Percentiles rank a stretch among this genome's conserved stretches.
Evolutionary conservation across 2,329 filamentous ascomycete species (phyloP).

Genomic region (Cordyceps farinosa): DNA sequence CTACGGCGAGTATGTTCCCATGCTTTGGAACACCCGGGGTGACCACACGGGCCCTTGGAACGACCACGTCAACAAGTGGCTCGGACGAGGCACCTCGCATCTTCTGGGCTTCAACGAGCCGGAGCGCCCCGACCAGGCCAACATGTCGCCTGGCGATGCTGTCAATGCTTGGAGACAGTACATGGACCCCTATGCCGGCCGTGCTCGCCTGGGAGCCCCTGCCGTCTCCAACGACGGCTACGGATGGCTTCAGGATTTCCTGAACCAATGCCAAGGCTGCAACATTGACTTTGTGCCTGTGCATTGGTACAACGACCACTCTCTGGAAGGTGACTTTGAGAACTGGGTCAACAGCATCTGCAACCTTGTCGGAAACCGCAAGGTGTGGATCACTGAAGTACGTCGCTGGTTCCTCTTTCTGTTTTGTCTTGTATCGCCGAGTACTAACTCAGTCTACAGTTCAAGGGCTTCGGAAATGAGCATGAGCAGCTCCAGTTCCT

Average conservation of each 20-base stretch:
- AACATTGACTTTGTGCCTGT: constrained; percentile 43
- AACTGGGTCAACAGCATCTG: constrained; percentile 38
- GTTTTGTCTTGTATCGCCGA: neutral
- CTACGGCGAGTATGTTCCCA: constrained; percentile 24
- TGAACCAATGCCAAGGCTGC: constrained; percentile 38
- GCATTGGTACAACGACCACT: constrained; percentile 44
- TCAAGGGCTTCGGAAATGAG: constrained; percentile 33
- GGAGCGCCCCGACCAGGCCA: constrained; percentile 21
- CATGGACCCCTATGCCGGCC: constrained; percentile 42
- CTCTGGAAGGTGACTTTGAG: constrained; percentile 39
- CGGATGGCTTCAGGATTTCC: constrained; percentile 40
- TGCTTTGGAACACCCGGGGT: constrained; percentile 24
- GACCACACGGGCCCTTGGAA: constrained; percentile 21
- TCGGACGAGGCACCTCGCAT: constrained; percentile 20
- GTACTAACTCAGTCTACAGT: constrained; percentile 5
- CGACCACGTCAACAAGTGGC: constrained; percentile 17
- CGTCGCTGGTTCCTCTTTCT: neutral
- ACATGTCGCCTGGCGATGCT: constrained; percentile 31
- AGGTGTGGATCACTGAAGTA: constrained; percentile 44
- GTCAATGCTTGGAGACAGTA: constrained; percentile 37
- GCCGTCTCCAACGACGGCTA: constrained; percentile 46
- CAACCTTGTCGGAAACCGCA: constrained; percentile 31
- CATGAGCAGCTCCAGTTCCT: constrained; percentile 38
- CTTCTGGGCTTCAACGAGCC: constrained; percentile 27
- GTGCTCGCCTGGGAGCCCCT: constrained; percentile 43